These are phyloP conservation scores for Ceratorhiza oryzae-sativae DNA, from an alignment of 1,284 basidiomycete species.

Conservation along the genomic window DNA sequence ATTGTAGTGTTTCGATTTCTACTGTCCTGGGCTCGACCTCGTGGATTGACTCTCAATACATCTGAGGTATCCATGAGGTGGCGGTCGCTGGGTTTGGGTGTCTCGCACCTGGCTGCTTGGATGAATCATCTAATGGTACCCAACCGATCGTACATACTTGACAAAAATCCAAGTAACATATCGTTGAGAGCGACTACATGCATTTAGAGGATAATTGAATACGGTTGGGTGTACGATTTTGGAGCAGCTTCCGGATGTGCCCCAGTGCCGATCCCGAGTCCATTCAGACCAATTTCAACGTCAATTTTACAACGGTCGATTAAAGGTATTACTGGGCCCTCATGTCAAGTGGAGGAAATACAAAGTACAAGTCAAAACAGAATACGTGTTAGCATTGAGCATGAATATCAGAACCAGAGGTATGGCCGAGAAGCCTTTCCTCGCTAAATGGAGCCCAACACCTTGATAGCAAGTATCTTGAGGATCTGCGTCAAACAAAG, in stretches of 20 bases:
- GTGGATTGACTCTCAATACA: constrained; percentile 43
- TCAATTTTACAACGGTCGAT: no score
- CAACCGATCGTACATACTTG: no score
- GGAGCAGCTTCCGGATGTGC: no score
- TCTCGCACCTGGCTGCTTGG: not conserved
- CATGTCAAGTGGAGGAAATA: not conserved
- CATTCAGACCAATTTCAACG: no score
- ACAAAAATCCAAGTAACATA: no score
- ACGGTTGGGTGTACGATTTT: no score
- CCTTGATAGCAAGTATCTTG: constrained; percentile 86
- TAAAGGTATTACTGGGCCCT: not conserved
- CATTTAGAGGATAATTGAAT: no score
- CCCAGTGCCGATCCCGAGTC: no score
- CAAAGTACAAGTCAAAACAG: not conserved
- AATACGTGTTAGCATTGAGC: not conserved
- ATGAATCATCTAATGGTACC: no score
- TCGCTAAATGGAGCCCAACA: constrained; percentile 66
- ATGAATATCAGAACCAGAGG: no score
- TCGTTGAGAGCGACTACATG: no score
- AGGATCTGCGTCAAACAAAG: constrained; percentile 67
- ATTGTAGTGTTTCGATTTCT: constrained; percentile 22
- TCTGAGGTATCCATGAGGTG: constrained; percentile 11
- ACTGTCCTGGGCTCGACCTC: constrained; percentile 43
- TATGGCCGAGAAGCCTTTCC: not conserved
- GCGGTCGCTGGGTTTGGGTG: not conserved